Conservation (phyloP, 768 basidiomycete genomes). For the Lenzites betulinus region DNA sequence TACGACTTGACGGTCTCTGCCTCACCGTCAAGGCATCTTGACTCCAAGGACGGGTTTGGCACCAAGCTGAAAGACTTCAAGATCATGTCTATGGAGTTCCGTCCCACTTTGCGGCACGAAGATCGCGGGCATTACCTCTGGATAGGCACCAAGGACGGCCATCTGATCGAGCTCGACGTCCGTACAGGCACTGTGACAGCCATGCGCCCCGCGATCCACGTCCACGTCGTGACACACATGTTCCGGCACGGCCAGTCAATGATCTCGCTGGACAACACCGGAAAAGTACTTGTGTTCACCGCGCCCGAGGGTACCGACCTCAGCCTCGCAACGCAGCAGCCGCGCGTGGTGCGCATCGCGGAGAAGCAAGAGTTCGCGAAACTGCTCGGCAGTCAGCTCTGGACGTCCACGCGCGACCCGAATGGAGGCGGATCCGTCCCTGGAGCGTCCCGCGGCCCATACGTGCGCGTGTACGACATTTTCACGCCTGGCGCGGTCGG, state of each 20-base stretch:
- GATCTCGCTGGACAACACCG: constrained; percentile 82
- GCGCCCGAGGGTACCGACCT: constrained; percentile 37
- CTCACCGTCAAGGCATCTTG: constrained; percentile 49
- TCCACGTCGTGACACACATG: constrained; percentile 67
- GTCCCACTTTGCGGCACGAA: constrained; percentile 45
- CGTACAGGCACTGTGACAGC: constrained; percentile 57
- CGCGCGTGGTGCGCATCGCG: constrained; percentile 65
- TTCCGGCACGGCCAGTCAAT: constrained; percentile 71
- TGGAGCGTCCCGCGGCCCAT: constrained; percentile 56
- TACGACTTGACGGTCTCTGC: constrained; percentile 59
- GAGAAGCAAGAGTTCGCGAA: constrained; percentile 84
- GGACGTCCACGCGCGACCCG: constrained; percentile 72
- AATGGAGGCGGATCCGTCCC: constrained; percentile 34
- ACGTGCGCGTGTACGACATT: constrained; percentile 81
- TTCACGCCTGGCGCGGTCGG: constrained; percentile 59
- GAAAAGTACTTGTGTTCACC: constrained; percentile 78
- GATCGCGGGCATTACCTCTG: constrained; percentile 71
- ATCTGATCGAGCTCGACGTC: constrained; percentile 81
- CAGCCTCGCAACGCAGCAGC: constrained; percentile 46
- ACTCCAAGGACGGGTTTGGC: constrained; percentile 58
- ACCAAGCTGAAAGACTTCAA: constrained; percentile 61
- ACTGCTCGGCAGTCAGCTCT: constrained; percentile 74
- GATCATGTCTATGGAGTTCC: constrained; percentile 79
- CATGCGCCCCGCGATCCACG: constrained; percentile 62
- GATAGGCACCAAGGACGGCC: constrained; percentile 91